Evolutionary conservation across 73 alveolate species (phyloP).

Genomic region (Paramecium sexaurelia): DNA sequence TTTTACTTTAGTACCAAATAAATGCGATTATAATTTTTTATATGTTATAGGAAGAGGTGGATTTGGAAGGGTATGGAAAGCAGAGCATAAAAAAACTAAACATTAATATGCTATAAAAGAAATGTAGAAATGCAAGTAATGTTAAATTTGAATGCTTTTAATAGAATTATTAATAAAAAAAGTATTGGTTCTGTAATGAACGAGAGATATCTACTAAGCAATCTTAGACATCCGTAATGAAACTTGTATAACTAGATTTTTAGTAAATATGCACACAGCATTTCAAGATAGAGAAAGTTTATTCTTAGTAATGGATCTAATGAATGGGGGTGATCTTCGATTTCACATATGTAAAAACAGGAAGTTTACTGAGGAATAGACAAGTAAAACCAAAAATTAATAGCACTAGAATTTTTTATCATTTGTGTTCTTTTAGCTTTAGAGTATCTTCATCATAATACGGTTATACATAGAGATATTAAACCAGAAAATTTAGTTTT

Average conservation of each 20-base stretch:
- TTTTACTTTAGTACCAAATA: neutral
- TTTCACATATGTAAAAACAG: constrained; percentile 73
- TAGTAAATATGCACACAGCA: constrained; percentile 95
- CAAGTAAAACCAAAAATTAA: constrained; percentile 49
- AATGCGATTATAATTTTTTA: neutral
- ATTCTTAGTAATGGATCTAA: constrained; percentile 91
- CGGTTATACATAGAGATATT: constrained; percentile 93
- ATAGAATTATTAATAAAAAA: constrained; percentile 81
- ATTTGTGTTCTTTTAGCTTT: constrained; percentile 79
- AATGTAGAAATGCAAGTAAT: constrained; percentile 78
- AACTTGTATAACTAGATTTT: constrained; percentile 58
- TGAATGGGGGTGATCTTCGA: constrained; percentile 90
- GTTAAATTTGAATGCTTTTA: neutral
- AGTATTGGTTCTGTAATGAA: constrained; percentile 84
- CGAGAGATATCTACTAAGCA: constrained; percentile 84
- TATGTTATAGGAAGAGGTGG: constrained; percentile 77
- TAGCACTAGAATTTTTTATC: constrained; percentile 70
- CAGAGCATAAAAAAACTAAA: constrained; percentile 35
- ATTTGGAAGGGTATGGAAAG: constrained; percentile 72
- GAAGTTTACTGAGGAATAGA: constrained; percentile 70
- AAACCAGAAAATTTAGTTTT: constrained; percentile 96
- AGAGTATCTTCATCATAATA: constrained; percentile 90
- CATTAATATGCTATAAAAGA: constrained; percentile 87
- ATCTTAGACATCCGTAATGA: constrained; percentile 77
- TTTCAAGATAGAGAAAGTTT: constrained; percentile 90